Conservation (phyloP, 176 grass and related monocot species). For the Lolium perenne region DNA sequence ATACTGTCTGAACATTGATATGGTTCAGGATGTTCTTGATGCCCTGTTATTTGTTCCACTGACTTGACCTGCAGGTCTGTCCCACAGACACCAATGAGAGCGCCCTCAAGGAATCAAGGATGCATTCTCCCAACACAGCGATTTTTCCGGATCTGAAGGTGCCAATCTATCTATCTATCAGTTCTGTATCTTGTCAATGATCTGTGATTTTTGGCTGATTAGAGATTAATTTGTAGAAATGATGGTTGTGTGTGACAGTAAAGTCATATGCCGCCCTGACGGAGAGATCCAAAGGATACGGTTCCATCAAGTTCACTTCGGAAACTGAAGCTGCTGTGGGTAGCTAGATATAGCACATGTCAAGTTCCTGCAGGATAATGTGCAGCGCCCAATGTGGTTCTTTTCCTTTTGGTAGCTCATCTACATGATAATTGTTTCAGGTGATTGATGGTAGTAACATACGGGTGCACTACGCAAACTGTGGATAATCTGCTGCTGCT, state of each 20-base stretch:
- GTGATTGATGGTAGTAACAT: slow-evolving; percentile 59
- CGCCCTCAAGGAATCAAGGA: slow-evolving; percentile 1
- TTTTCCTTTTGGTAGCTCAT: neutral
- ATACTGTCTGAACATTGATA: no score
- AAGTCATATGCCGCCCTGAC: slow-evolving; percentile 63
- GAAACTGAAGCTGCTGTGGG: slow-evolving; percentile 35
- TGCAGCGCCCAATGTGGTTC: neutral
- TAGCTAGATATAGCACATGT: neutral
- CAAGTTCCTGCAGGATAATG: neutral
- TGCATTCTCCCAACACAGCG: slow-evolving; percentile 54
- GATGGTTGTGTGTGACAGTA: slow-evolving; percentile 31
- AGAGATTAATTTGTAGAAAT: neutral
- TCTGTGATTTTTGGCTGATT: neutral
- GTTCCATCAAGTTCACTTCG: slow-evolving; percentile 54
- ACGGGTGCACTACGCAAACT: slow-evolving; percentile 40
- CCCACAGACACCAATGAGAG: no score
- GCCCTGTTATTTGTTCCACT: no score
- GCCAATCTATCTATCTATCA: neutral
- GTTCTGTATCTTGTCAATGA: neutral
- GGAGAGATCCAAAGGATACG: slow-evolving; percentile 58
- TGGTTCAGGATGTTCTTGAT: no score
- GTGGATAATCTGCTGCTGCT: slow-evolving; percentile 17
- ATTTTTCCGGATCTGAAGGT: slow-evolving; percentile 41
- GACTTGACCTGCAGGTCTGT: no score
- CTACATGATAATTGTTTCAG: slow-evolving; percentile 31